Percentiles rank a stretch among this genome's conserved stretches.
phyloP scores from a whole-genome alignment of 1,139 yeast genomes.

The Blastobotrys aristatus region DNA sequence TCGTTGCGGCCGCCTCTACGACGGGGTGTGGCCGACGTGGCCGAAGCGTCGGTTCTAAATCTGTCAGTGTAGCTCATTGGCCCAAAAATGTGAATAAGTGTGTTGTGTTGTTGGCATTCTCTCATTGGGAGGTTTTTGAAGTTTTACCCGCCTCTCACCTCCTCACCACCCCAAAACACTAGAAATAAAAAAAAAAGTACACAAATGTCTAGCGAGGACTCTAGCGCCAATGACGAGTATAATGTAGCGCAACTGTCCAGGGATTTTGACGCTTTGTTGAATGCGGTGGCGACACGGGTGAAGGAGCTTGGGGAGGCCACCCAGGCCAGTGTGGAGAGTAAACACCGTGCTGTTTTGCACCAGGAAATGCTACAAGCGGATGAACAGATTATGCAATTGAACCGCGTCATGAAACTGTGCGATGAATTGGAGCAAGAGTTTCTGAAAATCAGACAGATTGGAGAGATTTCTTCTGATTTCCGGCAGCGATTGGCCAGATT shows the following conservation, averaged over 20 bases:
- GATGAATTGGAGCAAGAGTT: constrained; percentile 57
- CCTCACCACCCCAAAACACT: too few relatives aligned
- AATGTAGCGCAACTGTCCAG: constrained; percentile 8
- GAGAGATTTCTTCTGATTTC: constrained; percentile 44
- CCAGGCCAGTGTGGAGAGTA: constrained; percentile 22
- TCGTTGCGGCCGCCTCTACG: constrained; percentile 10
- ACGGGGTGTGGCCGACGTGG: constrained; percentile 5
- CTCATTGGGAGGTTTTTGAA: too few relatives aligned
- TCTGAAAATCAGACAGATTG: constrained; percentile 62
- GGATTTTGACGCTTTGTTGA: constrained; percentile 12
- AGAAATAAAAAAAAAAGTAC: too few relatives aligned
- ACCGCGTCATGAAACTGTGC: constrained; percentile 45
- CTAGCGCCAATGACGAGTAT: not conserved
- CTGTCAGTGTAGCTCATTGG: constrained; percentile 36
- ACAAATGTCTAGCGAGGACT: too few relatives aligned
- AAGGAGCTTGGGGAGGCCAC: constrained; percentile 24
- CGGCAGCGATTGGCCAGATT: constrained; percentile 14
- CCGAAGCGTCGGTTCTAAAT: constrained; percentile 32
- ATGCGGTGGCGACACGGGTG: constrained; percentile 22
- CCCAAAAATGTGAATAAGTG: too few relatives aligned
- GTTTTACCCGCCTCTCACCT: too few relatives aligned
- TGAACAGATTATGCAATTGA: constrained; percentile 42
- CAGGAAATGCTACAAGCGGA: constrained; percentile 33
- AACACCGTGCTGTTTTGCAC: constrained; percentile 19
- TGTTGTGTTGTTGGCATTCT: not conserved